phyloP scores from a whole-genome alignment of 2,329 filamentous ascomycete species.

The Pseudogymnoascus pannorum region DNA sequence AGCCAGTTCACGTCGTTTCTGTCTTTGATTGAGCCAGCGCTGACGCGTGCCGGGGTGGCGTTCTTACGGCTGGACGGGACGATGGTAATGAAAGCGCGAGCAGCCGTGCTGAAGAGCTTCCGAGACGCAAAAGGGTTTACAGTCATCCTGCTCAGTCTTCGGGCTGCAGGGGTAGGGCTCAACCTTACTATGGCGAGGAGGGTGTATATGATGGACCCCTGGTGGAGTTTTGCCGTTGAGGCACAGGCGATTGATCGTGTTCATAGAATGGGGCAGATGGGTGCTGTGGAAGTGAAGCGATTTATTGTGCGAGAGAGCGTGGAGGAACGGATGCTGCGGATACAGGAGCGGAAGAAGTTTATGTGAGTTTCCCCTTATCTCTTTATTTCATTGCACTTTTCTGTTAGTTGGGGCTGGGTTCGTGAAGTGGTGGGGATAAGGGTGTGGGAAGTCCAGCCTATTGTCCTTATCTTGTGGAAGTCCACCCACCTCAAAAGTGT shows the following conservation, averaged over 20 bases:
- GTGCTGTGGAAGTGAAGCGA: slow-evolving; percentile 75
- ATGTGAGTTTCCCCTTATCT: slow-evolving; percentile 54
- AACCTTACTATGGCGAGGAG: slow-evolving; percentile 84
- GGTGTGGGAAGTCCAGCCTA: background rate
- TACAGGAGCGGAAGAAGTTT: slow-evolving; percentile 95
- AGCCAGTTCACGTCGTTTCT: slow-evolving; percentile 97
- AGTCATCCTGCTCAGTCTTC: slow-evolving; percentile 74
- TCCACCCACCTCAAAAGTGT: background rate
- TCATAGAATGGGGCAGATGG: slow-evolving; percentile 89
- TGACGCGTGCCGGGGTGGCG: slow-evolving; percentile 62
- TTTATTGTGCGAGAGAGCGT: slow-evolving; percentile 90
- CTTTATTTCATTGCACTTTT: slow-evolving; percentile 13
- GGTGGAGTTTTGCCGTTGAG: slow-evolving; percentile 98
- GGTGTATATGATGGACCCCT: slow-evolving; percentile 99
- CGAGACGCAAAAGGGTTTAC: slow-evolving; percentile 52
- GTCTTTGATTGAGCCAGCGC: slow-evolving; percentile 77
- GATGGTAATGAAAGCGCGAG: slow-evolving; percentile 78
- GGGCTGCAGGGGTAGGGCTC: slow-evolving; percentile 87
- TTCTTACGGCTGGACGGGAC: slow-evolving; percentile 87
- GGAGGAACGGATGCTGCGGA: slow-evolving; percentile 86
- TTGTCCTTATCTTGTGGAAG: background rate
- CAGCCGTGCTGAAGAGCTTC: slow-evolving; percentile 71
- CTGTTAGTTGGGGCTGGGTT: slow-evolving; percentile 20
- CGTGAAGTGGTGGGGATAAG: background rate
- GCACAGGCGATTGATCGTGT: slow-evolving; percentile 96